These are phyloP conservation scores for Dillenia turbinata DNA, from an alignment of 164 flowering plant genomes.

Conservation along the genomic window DNA sequence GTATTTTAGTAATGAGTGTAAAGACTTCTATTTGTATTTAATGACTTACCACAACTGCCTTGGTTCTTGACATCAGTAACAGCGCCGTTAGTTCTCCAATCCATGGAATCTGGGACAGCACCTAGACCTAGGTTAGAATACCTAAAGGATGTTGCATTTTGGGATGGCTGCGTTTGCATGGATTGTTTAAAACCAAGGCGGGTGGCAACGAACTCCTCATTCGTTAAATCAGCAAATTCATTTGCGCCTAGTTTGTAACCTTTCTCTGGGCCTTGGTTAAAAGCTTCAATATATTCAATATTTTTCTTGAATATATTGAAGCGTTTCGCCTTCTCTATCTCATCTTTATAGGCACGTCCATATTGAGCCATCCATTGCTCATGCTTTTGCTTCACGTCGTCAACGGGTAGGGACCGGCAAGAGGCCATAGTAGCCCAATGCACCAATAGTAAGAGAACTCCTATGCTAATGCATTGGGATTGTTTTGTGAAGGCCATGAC, in stretches of 20 bases:
- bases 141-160: neutral
- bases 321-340: constrained; percentile 6
- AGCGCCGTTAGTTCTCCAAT: constrained; percentile 20
- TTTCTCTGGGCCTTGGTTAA: neutral
- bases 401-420: neutral
- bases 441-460: neutral
- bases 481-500: too few relatives aligned
- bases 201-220: constrained; percentile 8
- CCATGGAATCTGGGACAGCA: constrained; percentile 11
- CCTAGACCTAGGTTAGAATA: constrained; percentile 3
- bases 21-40: neutral
- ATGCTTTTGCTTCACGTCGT: neutral
- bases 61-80: constrained; percentile 18
- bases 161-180: too few relatives aligned
- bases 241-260: constrained; percentile 10
- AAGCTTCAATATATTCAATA: constrained; percentile 12
- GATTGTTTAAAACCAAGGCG: constrained; percentile 1
- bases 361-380: constrained; percentile 15
- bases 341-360: constrained; percentile 11
- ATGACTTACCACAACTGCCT: constrained; percentile 14
- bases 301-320: constrained; percentile 13
- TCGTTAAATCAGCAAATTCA: constrained; percentile 17
- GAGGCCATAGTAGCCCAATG: neutral
- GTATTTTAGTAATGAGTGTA: too few relatives aligned
- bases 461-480: too few relatives aligned